A percentile compares a stretch with the other conserved stretches of the same genome.
Evolutionary conservation across 768 basidiomycete genomes (phyloP).

Genomic region (Austroboletus festivus): DNA sequence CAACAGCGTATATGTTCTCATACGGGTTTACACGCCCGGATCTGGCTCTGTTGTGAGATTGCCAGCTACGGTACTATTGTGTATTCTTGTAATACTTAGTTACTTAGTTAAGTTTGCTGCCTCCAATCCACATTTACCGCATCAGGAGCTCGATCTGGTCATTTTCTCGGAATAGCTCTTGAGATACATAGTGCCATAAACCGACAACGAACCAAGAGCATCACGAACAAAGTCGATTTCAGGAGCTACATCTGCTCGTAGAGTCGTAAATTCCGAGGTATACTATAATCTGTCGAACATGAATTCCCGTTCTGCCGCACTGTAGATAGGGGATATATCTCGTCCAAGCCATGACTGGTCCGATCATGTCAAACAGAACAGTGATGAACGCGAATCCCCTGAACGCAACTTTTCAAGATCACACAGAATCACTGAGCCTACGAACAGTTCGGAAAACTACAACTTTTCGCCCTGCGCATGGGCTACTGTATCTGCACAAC

Average conservation of each 20-base stretch:
- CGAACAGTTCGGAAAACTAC: conserved; percentile 76
- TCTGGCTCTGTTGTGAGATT: background rate
- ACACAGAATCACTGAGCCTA: conserved; percentile 64
- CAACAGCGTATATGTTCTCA: conserved; percentile 89
- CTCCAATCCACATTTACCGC: conserved; percentile 96
- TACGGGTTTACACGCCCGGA: conserved; percentile 62
- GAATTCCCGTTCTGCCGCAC: conserved; percentile 91
- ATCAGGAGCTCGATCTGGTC: conserved; percentile 63
- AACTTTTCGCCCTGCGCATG: conserved; percentile 46
- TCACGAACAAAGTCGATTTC: conserved; percentile 75
- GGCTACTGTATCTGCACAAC: conserved; percentile 75
- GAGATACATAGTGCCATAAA: background rate
- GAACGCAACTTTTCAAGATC: conserved; percentile 41
- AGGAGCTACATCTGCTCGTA: conserved; percentile 63
- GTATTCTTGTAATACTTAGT: conserved; percentile 82
- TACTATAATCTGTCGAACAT: conserved; percentile 45
- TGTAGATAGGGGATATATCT: conserved; percentile 69
- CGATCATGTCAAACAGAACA: background rate
- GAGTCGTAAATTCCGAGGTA: conserved; percentile 56
- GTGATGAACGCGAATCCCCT: conserved; percentile 23
- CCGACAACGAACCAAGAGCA: conserved; percentile 59
- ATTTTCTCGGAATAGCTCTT: background rate
- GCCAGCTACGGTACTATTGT: conserved; percentile 59
- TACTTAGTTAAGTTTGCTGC: no score
- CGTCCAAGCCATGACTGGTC: conserved; percentile 1